Percentiles rank a stretch among this genome's conserved stretches.
These are phyloP conservation scores for Porpolomopsis calyptriformis DNA, from an alignment of 768 basidiomycete genomes.

Conservation along the genomic window DNA sequence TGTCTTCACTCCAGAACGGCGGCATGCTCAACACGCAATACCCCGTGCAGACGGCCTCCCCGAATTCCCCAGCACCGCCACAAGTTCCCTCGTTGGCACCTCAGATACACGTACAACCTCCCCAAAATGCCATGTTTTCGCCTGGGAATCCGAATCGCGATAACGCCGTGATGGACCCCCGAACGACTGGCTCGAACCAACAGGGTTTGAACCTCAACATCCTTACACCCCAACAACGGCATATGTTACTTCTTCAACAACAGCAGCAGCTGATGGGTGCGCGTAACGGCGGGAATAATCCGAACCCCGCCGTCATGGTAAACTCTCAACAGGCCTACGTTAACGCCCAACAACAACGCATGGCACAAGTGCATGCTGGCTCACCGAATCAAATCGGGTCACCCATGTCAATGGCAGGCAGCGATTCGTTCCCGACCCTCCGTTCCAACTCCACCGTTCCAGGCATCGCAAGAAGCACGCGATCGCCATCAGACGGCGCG, in stretches of 20 bases:
- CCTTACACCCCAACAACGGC: conserved; percentile 33
- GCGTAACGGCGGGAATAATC: conserved; percentile 12
- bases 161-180: conserved; percentile 25
- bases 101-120: conserved; percentile 3
- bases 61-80: conserved; percentile 15
- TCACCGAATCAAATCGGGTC: conserved; percentile 37
- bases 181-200: conserved; percentile 13
- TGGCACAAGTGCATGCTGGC: conserved; percentile 32
- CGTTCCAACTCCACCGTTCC: conserved; percentile 55
- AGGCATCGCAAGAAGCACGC: conserved; percentile 63
- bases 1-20: conserved; percentile 13
- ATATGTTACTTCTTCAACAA: conserved; percentile 31
- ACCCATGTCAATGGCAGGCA: conserved; percentile 30
- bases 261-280: conserved; percentile 19
- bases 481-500: conserved; percentile 62
- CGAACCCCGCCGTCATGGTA: conserved; percentile 14
- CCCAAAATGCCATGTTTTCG: conserved; percentile 10
- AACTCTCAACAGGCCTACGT: conserved; percentile 17
- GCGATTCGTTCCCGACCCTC: conserved; percentile 36
- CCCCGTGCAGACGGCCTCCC: conserved; percentile 14
- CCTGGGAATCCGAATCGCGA: conserved; percentile 5
- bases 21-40: conserved; percentile 5
- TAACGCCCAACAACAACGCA: conserved; percentile 31
- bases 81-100: neutral
- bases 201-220: conserved; percentile 21